phyloP scores from a whole-genome alignment of 352 stramenopile species.

The Globisporangium sylvaticum region DNA sequence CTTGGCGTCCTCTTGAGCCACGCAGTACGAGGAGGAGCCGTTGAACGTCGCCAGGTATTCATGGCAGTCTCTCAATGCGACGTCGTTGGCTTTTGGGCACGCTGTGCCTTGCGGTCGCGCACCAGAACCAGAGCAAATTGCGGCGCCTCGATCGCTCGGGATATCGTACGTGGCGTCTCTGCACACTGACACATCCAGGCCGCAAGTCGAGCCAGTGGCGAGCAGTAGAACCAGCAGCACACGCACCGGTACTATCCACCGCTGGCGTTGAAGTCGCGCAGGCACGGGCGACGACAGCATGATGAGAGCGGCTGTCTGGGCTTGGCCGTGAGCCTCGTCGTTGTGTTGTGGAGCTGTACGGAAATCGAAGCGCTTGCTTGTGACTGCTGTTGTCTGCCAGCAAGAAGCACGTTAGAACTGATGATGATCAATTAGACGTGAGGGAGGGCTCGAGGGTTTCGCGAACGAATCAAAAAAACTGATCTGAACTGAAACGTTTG shows the following conservation, averaged over 20 bases:
- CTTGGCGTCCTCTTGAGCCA: conserved; percentile 7
- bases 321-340: background rate
- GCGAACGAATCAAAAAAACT: background rate
- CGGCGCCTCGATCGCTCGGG: background rate
- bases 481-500: background rate
- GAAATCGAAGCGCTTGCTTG: background rate
- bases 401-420: background rate
- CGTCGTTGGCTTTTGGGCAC: conserved; percentile 12
- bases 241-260: background rate
- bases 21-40: background rate
- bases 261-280: background rate
- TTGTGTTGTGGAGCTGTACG: background rate
- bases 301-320: background rate
- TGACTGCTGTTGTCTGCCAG: background rate
- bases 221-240: background rate
- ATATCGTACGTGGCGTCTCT: conserved; percentile 1
- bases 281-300: background rate
- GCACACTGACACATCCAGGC: background rate
- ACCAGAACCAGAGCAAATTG: conserved; percentile 15
- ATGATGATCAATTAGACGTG: background rate
- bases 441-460: background rate
- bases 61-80: conserved; percentile 12
- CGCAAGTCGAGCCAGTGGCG: background rate
- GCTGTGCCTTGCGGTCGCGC: conserved; percentile 6
- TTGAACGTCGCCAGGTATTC: conserved; percentile 14